These are phyloP conservation scores for Talaromyces thailandensis DNA, from an alignment of 495 filamentous ascomycete genomes.

Conservation along the genomic window DNA sequence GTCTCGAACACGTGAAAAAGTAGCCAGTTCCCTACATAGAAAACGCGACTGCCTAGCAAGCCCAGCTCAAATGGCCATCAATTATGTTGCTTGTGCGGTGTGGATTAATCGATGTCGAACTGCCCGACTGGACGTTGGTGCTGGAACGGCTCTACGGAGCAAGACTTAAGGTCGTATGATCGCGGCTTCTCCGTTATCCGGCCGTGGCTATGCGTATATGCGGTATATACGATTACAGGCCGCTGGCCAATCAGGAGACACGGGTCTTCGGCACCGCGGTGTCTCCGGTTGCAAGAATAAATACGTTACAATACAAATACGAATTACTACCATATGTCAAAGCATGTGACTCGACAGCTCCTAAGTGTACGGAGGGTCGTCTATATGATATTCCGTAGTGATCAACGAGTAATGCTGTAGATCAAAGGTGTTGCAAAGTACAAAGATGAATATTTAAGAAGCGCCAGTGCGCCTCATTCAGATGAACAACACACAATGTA, in stretches of 20 bases:
- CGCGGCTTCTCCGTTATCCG: slow-evolving; percentile 1
- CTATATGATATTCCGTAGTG: not conserved
- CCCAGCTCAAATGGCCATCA: not conserved
- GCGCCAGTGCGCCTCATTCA: not conserved
- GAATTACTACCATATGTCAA: not conserved
- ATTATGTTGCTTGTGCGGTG: not conserved
- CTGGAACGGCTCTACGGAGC: not conserved
- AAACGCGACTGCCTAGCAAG: not conserved
- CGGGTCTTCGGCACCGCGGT: not conserved
- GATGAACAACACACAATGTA: not conserved
- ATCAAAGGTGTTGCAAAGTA: not conserved
- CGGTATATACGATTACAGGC: not conserved
- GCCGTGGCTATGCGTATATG: not conserved
- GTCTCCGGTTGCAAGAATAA: not conserved
- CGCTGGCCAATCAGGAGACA: not conserved
- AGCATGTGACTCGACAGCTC: not conserved
- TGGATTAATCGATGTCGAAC: not conserved
- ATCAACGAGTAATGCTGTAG: not conserved
- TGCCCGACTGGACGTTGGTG: not conserved
- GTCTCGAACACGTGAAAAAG: not conserved
- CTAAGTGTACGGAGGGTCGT: not conserved
- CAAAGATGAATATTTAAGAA: not conserved
- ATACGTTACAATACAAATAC: not conserved
- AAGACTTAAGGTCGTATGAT: not conserved
- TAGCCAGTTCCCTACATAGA: not conserved